These are phyloP conservation scores for Prunus yedoensis DNA, from an alignment of 331 rosid genomes.

Conservation along the genomic window DNA sequence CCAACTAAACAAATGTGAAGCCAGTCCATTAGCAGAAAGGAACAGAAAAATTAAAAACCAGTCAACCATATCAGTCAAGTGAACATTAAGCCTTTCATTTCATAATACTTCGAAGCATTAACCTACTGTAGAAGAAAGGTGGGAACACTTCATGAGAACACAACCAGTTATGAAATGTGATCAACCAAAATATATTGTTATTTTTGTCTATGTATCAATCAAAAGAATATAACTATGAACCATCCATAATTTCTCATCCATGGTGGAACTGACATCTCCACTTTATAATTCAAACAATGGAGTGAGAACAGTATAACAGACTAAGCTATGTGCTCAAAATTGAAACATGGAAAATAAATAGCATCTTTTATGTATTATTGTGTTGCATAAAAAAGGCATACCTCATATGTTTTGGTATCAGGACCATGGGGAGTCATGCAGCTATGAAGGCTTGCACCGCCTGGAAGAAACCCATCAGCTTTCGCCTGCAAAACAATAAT, in stretches of 20 bases:
- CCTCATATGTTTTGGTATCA: constrained; percentile 90
- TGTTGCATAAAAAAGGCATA: constrained; percentile 29
- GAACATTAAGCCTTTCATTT: not conserved
- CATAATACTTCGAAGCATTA: not conserved
- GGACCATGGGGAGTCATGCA: constrained; percentile 99
- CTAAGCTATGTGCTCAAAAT: not conserved
- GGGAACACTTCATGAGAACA: not conserved
- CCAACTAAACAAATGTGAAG: not conserved
- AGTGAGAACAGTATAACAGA: not conserved
- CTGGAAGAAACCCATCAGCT: constrained; percentile 84
- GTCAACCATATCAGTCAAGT: not conserved
- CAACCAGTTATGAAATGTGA: not conserved
- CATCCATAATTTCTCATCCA: not conserved
- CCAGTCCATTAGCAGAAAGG: not conserved
- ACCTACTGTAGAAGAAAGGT: not conserved
- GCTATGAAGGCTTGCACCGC: constrained; percentile 95
- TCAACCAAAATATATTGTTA: not conserved
- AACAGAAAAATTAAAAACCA: not conserved
- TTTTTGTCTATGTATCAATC: not conserved
- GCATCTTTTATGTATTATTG: not conserved
- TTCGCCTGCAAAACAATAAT: constrained; percentile 62
- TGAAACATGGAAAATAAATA: not conserved
- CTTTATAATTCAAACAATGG: not conserved
- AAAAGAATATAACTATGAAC: not conserved
- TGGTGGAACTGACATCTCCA: not conserved